Percentiles rank a stretch among this genome's conserved stretches.
phyloP scores from a whole-genome alignment of 495 filamentous ascomycete species.

The Talaromyces stipitatus region DNA sequence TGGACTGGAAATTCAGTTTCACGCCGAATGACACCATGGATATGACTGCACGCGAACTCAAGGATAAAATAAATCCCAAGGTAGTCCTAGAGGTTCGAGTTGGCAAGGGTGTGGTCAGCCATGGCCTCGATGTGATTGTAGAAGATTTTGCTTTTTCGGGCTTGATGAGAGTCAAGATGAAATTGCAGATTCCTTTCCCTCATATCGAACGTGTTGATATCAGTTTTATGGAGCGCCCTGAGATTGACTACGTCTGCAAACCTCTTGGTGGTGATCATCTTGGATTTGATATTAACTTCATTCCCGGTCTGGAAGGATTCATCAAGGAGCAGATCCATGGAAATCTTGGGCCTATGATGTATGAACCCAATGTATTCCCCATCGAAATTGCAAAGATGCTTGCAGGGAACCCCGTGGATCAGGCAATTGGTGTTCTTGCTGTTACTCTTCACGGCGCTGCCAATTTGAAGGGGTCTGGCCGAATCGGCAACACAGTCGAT shows the following conservation, averaged over 20 bases:
- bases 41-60: slow-evolving; percentile 81
- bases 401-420: slow-evolving; percentile 87
- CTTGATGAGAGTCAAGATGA: slow-evolving; percentile 92
- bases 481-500: slow-evolving; percentile 87
- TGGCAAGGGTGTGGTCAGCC: slow-evolving; percentile 90
- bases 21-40: slow-evolving; percentile 90
- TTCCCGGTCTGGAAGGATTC: slow-evolving; percentile 85
- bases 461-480: slow-evolving; percentile 90
- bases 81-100: slow-evolving; percentile 87
- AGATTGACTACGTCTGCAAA: slow-evolving; percentile 95
- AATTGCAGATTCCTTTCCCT: slow-evolving; percentile 91
- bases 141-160: slow-evolving; percentile 95
- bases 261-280: slow-evolving; percentile 91
- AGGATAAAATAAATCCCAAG: slow-evolving; percentile 95
- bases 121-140: slow-evolving; percentile 94
- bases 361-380: slow-evolving; percentile 93
- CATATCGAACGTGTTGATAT: slow-evolving; percentile 90
- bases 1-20: slow-evolving; percentile 99
- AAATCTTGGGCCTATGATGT: slow-evolving; percentile 93
- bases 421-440: slow-evolving; percentile 89
- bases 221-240: slow-evolving; percentile 69
- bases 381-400: slow-evolving; percentile 99
- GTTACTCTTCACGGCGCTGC: slow-evolving; percentile 85
- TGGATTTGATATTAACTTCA: slow-evolving; percentile 98
- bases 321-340: slow-evolving; percentile 94